Conservation (phyloP, 352 stramenopile species). For the Phytopythium delawarense region DNA sequence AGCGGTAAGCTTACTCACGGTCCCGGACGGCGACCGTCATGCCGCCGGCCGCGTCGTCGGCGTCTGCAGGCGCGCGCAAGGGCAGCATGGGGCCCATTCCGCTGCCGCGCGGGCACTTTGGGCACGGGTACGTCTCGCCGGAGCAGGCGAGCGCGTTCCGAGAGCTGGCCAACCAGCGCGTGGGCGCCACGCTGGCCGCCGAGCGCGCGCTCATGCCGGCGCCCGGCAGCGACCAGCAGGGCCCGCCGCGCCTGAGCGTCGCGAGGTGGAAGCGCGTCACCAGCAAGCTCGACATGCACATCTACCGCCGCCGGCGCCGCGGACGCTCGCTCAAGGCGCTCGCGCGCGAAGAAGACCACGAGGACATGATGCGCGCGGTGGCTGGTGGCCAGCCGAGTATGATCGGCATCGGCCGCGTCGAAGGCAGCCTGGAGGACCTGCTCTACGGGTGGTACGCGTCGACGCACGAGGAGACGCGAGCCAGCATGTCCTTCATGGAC, state of each 20-base stretch:
- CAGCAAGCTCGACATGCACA: slow-evolving; percentile 30
- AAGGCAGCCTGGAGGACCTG: slow-evolving; percentile 18
- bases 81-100: slow-evolving; percentile 14
- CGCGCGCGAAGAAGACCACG: slow-evolving; percentile 21
- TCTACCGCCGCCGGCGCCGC: slow-evolving; percentile 33
- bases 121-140: slow-evolving; percentile 19
- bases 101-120: slow-evolving; percentile 24
- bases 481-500: slow-evolving; percentile 13
- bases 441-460: slow-evolving; percentile 22
- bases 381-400: slow-evolving; percentile 19
- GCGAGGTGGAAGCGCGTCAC: slow-evolving; percentile 49
- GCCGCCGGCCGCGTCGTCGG: not conserved
- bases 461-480: slow-evolving; percentile 18
- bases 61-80: slow-evolving; percentile 2
- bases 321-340: slow-evolving; percentile 21
- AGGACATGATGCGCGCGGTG: slow-evolving; percentile 17
- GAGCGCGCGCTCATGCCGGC: slow-evolving; percentile 26
- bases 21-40: not conserved
- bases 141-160: slow-evolving; percentile 28
- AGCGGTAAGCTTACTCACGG: not conserved
- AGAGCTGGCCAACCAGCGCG: slow-evolving; percentile 22
- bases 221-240: slow-evolving; percentile 17
- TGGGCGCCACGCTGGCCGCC: slow-evolving; percentile 28
- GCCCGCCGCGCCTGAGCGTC: slow-evolving; percentile 27
- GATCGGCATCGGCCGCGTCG: slow-evolving; percentile 18